Conservation (phyloP, 331 rosid genomes). For the Spiraea crenata region DNA sequence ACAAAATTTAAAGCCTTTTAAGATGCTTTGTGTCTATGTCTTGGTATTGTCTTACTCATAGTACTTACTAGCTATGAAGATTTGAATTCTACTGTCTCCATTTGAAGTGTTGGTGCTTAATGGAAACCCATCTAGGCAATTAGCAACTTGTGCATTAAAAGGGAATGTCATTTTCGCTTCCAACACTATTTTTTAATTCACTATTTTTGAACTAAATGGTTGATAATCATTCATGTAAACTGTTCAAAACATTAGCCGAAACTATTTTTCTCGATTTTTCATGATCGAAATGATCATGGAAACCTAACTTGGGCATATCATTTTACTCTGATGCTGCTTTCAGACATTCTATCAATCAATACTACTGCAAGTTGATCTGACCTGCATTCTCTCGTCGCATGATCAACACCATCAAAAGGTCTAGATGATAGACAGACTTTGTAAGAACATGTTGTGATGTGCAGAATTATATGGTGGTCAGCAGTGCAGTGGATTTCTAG, state of each 20-base stretch:
- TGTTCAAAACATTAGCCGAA: background rate
- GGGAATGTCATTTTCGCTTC: too few species aligned
- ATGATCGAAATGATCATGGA: too few species aligned
- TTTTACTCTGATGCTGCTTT: constrained; percentile 19
- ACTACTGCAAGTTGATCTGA: constrained; percentile 27
- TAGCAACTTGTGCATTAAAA: background rate
- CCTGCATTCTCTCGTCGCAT: background rate
- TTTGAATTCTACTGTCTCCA: background rate
- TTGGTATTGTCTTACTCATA: background rate
- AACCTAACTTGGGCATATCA: constrained; percentile 3
- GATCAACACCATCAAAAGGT: constrained; percentile 7
- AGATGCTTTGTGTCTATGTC: constrained; percentile 10
- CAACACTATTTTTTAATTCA: too few species aligned
- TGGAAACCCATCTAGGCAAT: background rate
- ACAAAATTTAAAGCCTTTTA: constrained; percentile 10
- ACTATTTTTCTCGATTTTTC: background rate
- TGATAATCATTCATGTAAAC: background rate
- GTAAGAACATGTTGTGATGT: background rate
- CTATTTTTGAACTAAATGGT: background rate
- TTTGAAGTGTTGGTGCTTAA: background rate
- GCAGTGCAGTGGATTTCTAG: constrained; percentile 21
- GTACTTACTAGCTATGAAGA: background rate
- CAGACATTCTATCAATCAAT: constrained; percentile 3
- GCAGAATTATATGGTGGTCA: constrained; percentile 6
- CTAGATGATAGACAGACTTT: background rate